Evolutionary conservation across 768 basidiomycete species (phyloP), one percentile per base, ranked within the genome.

Genomic region (Phylloporus scabripes): DNA sequence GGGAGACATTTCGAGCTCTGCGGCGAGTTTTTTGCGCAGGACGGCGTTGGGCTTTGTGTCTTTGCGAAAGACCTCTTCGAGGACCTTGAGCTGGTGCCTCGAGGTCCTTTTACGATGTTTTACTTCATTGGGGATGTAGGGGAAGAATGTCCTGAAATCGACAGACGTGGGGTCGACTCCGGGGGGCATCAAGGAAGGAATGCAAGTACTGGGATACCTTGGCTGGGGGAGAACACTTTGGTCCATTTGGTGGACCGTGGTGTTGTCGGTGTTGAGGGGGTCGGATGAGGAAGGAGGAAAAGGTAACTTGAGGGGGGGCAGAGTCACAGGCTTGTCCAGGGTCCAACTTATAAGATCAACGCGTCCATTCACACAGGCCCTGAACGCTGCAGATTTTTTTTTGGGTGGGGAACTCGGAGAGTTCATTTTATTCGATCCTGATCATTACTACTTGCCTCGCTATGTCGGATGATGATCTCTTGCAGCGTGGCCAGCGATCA

Each of bases 101-200:
- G 92, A 90, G 0, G 95, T 98, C 45, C 95, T 76, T 60, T 92
- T 88, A 51, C 93, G 75, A 60, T 95, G 93, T 73, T 95, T 95
- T 72, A 96, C 89, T 72, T 94, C 86, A 70, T 89, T 90, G 49
- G 89, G 89, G 45, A 83, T 82, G 70, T 88, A 92, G n/a, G 87
- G 83, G 58, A 85, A 89, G 72, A 91, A 90, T 36, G 86, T 83
- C 61, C 85, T 81, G 63, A 87, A 85, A 76, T 88, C 85, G 67
- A 84, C 82, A 56, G 79, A 71, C 33, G 60, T 47, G 57, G 84
- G 82, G 73, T 87, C 86, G 65, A 78, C 71, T 49, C 72, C 74
- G 59, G 72, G 75, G 54, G 72, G 75, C 62, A 74, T 66, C 66
- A 74, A 70, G 56, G 71, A 71, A 58, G 74, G 72, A 63, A 74